A percentile compares a stretch with the other conserved stretches of the same genome.
phyloP scores from a whole-genome alignment of 371 early-diverging fungal species.

The Sanchytrium tribonematis region DNA sequence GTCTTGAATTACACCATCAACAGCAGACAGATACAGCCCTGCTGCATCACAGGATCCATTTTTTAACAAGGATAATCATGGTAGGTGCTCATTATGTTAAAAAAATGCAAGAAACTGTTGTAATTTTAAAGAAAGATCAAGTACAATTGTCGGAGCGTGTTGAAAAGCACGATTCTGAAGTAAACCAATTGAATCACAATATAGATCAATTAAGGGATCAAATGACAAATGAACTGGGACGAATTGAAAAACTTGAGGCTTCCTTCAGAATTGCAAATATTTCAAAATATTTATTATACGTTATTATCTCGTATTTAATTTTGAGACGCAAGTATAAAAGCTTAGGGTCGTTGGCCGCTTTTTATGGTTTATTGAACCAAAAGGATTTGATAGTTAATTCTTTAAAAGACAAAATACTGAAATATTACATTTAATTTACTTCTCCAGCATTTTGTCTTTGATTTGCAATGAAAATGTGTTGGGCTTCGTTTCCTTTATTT shows the following conservation, averaged over 20 bases:
- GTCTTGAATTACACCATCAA: not conserved
- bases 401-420: not conserved
- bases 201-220: not conserved
- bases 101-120: not conserved
- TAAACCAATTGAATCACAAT: not conserved
- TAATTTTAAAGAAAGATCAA: not conserved
- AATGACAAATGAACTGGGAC: not conserved
- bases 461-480: not conserved
- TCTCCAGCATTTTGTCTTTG: not conserved
- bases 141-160: not conserved
- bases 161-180: not conserved
- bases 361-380: not conserved
- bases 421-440: not conserved
- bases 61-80: not conserved
- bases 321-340: not conserved
- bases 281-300: not conserved
- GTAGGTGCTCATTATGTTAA: not conserved
- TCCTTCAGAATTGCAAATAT: not conserved
- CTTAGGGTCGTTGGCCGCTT: not conserved
- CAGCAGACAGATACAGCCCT: not conserved
- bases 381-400: not conserved
- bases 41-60: not conserved
- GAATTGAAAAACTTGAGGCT: not conserved
- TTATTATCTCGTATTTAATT: not conserved
- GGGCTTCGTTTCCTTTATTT: not conserved